These are phyloP conservation scores for Physcomitrellopsis africana DNA, from an alignment of 225 moss, liverwort and hornwort species.

Conservation along the genomic window DNA sequence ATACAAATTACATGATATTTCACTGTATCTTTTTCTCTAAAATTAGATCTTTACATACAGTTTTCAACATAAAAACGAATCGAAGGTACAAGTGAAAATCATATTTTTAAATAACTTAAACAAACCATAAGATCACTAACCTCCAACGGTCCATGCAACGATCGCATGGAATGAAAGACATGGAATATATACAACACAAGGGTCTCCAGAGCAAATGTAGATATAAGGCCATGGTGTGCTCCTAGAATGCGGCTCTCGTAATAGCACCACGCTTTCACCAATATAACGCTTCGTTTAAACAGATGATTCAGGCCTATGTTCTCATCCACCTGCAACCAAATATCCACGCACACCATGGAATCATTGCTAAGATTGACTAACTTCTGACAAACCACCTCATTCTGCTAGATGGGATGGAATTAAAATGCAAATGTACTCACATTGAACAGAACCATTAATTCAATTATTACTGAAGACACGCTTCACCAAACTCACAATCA, in stretches of 20 bases:
- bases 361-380: background rate
- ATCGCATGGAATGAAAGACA: conserved; percentile 58
- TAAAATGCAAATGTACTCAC: background rate
- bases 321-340: conserved; percentile 69
- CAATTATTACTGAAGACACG: conserved; percentile 7
- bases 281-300: conserved; percentile 85
- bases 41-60: background rate
- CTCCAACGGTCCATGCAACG: conserved; percentile 85
- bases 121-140: conserved; percentile 37
- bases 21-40: background rate
- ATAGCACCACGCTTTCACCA: conserved; percentile 94
- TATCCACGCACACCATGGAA: conserved; percentile 19
- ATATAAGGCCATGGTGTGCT: conserved; percentile 81
- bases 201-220: conserved; percentile 90
- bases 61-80: background rate
- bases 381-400: conserved; percentile 1
- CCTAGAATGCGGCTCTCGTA: conserved; percentile 84
- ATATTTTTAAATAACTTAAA: background rate
- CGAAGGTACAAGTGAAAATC: conserved; percentile 8
- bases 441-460: background rate
- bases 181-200: conserved; percentile 90
- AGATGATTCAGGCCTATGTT: conserved; percentile 67
- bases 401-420: background rate
- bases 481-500: background rate
- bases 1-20: background rate